Percentiles rank a stretch among this genome's conserved stretches.
These are phyloP conservation scores for Onygenales sp. DNA, from an alignment of 2,329 filamentous ascomycete genomes.

Conservation along the genomic window DNA sequence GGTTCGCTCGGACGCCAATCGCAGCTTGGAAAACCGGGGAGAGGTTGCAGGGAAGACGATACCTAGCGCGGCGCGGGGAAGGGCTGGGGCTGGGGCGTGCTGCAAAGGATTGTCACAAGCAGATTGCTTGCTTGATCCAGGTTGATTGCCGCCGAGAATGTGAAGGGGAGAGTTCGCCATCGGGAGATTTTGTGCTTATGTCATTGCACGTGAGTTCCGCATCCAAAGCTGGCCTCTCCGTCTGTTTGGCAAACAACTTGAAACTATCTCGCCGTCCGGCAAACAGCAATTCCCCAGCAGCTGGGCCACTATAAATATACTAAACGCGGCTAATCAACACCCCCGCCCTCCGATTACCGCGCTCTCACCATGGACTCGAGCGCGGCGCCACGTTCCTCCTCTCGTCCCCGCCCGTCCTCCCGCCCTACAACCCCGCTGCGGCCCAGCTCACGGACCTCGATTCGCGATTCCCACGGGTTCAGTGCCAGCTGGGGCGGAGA, in stretches of 20 bases:
- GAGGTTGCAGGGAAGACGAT: not conserved
- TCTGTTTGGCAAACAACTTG: too few species aligned
- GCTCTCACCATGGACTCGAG: constrained; percentile 20
- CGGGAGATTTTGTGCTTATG: not conserved
- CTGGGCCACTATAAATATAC: too few species aligned
- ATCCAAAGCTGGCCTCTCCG: not conserved
- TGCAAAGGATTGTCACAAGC: too few species aligned
- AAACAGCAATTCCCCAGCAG: too few species aligned
- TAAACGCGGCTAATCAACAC: too few species aligned
- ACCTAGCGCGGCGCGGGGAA: not conserved
- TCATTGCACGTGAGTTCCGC: not conserved
- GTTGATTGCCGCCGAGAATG: too few species aligned
- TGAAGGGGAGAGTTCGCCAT: too few species aligned
- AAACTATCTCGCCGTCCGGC: too few species aligned
- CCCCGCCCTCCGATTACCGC: not conserved
- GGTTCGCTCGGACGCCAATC: not conserved
- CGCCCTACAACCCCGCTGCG: constrained; percentile 87
- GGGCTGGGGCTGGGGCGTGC: too few species aligned
- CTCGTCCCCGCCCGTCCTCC: constrained; percentile 53
- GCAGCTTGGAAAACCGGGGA: not conserved
- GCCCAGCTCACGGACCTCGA: constrained; percentile 77
- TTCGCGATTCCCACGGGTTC: constrained; percentile 64
- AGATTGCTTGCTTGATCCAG: too few species aligned
- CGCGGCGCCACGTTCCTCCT: constrained; percentile 41
- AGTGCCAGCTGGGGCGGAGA: constrained; percentile 22